Evolutionary conservation across 129 eudicot species (phyloP).

Genomic region (Flaveria linearis): DNA sequence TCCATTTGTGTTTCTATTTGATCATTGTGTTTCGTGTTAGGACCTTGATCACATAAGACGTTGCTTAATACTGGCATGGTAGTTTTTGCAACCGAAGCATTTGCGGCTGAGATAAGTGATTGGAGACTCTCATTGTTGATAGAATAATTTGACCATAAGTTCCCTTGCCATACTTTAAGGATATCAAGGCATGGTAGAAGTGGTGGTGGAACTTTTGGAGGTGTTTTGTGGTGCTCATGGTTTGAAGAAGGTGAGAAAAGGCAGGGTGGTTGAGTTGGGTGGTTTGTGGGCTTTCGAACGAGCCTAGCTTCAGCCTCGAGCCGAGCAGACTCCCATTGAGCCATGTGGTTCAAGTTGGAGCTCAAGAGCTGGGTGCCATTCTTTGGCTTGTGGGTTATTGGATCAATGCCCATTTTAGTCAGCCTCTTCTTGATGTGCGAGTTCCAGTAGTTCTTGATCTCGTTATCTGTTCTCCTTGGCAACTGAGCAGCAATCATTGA

Average conservation of each 20-base stretch:
- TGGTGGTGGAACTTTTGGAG: conserved; percentile 22
- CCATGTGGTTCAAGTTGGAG: conserved; percentile 84
- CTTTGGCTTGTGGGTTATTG: conserved; percentile 73
- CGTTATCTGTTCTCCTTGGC: conserved; percentile 74
- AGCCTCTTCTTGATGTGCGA: conserved; percentile 73
- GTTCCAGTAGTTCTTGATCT: conserved; percentile 83
- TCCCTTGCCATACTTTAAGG: conserved; percentile 63
- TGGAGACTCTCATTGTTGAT: conserved; percentile 45
- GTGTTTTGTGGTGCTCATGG: conserved; percentile 18
- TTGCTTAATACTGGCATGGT: conserved; percentile 6
- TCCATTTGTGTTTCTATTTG: conserved; percentile 21
- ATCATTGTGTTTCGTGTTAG: conserved; percentile 24
- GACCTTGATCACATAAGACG: conserved; percentile 28
- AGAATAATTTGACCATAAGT: conserved; percentile 40
- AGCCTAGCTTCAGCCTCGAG: conserved; percentile 82
- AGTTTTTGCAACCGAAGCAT: conserved; percentile 36
- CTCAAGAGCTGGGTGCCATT: conserved; percentile 41
- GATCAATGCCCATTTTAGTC: conserved; percentile 77
- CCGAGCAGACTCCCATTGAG: conserved; percentile 84
- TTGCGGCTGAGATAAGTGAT: conserved; percentile 54
- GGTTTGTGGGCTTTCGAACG: conserved; percentile 49
- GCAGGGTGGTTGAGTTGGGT: conserved; percentile 20
- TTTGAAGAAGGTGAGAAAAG: conserved; percentile 16
- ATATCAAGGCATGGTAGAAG: conserved; percentile 59
- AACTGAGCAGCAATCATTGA: conserved; percentile 69